phyloP scores from a whole-genome alignment of 176 grass and related monocot species.

The sorghum (Sorghum bicolor) region DNA sequence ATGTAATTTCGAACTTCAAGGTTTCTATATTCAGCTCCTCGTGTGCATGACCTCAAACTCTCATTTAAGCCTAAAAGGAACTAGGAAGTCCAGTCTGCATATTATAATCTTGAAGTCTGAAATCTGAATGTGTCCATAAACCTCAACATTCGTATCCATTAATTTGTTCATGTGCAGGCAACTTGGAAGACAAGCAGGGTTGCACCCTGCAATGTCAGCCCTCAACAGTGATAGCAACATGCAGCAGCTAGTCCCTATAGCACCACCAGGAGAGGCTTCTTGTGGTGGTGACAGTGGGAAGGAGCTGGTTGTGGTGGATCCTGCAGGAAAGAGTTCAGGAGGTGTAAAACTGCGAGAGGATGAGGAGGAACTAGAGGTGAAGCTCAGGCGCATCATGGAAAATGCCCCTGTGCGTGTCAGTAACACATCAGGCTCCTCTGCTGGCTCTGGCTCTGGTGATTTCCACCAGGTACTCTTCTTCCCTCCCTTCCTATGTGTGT shows the following conservation, averaged over 20 bases:
- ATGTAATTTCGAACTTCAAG: background rate
- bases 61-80: background rate
- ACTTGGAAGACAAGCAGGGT: background rate
- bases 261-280: constrained; percentile 19
- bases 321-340: constrained; percentile 26
- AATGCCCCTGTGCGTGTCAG: constrained; percentile 76
- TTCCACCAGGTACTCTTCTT: constrained; percentile 75
- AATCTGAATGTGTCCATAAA: background rate
- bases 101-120: background rate
- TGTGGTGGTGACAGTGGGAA: constrained; percentile 21
- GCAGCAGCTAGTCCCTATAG: constrained; percentile 51
- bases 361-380: constrained; percentile 87
- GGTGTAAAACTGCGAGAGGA: constrained; percentile 78
- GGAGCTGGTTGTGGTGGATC: constrained; percentile 48
- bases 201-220: constrained; percentile 36
- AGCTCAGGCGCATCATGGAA: constrained; percentile 91
- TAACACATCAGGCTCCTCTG: constrained; percentile 89
- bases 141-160: background rate
- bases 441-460: constrained; percentile 89
- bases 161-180: background rate
- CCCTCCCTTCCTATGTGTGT: background rate
- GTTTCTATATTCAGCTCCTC: background rate
- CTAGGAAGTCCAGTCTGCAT: too few species aligned
- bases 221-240: constrained; percentile 40
- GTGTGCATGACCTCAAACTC: background rate